These are phyloP conservation scores for Rhynchospora tenuis DNA, from an alignment of 176 grass and related monocot species.

Conservation along the genomic window DNA sequence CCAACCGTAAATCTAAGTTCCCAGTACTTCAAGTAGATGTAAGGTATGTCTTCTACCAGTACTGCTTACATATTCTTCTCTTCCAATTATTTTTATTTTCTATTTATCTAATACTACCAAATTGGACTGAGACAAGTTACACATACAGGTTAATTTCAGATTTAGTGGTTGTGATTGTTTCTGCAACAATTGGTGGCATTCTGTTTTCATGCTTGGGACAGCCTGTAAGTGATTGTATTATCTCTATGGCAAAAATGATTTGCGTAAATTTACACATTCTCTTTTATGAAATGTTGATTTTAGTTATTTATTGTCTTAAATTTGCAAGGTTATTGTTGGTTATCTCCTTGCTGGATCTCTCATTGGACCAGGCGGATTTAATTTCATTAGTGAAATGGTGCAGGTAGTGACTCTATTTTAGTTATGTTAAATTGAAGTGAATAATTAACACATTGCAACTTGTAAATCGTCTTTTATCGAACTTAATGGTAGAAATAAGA, in stretches of 20 bases:
- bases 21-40: slow-evolving; percentile 93
- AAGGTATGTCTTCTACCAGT: slow-evolving; percentile 34
- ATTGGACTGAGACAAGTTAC: slow-evolving; percentile 16
- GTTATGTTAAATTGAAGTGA: not conserved
- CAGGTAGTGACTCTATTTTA: slow-evolving; percentile 58
- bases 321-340: slow-evolving; percentile 86
- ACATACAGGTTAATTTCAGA: slow-evolving; percentile 92
- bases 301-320: slow-evolving; percentile 2
- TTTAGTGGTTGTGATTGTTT: slow-evolving; percentile 93
- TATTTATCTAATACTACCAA: slow-evolving; percentile 15
- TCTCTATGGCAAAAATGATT: slow-evolving; percentile 7
- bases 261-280: not conserved
- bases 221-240: slow-evolving; percentile 55
- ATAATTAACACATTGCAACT: not conserved
- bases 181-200: slow-evolving; percentile 86
- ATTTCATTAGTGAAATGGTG: slow-evolving; percentile 87
- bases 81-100: slow-evolving; percentile 10
- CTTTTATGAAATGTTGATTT: not conserved
- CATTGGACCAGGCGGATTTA: slow-evolving; percentile 84
- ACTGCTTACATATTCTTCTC: not conserved
- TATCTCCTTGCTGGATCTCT: slow-evolving; percentile 98
- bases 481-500: not conserved
- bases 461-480: slow-evolving; percentile 16
- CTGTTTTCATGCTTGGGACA: slow-evolving; percentile 86
- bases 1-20: slow-evolving; percentile 96